A percentile compares a stretch with the other conserved stretches of the same genome.
These are phyloP conservation scores for Apiotrichum porosum DNA, from an alignment of 1,284 basidiomycete genomes.

Conservation along the genomic window DNA sequence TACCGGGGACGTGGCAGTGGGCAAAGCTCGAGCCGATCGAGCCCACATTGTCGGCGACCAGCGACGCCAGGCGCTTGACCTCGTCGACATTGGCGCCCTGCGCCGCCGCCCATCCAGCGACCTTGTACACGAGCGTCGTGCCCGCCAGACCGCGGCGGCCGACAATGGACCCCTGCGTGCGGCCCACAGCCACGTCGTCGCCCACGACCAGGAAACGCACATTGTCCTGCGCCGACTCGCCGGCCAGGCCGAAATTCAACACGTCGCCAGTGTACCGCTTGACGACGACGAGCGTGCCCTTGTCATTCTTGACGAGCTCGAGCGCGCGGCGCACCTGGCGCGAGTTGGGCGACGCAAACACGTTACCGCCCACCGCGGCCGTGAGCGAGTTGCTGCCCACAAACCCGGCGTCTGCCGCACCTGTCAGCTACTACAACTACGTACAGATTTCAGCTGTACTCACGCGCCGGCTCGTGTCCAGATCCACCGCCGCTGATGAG, in stretches of 20 bases:
- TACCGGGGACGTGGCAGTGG: slow-evolving; percentile 62
- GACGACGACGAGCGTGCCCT: slow-evolving; percentile 76
- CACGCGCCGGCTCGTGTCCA: slow-evolving; percentile 75
- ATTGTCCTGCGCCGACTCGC: slow-evolving; percentile 68
- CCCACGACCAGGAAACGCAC: slow-evolving; percentile 81
- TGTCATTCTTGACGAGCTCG: slow-evolving; percentile 68
- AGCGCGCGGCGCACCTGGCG: slow-evolving; percentile 74
- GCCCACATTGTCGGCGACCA: slow-evolving; percentile 59
- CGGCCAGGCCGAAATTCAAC: slow-evolving; percentile 87
- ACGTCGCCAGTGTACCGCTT: slow-evolving; percentile 83
- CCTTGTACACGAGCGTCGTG: slow-evolving; percentile 86
- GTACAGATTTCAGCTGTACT: neutral
- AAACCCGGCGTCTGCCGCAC: slow-evolving; percentile 61
- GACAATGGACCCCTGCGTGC: slow-evolving; percentile 48
- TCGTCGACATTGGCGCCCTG: slow-evolving; percentile 66
- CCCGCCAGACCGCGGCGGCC: slow-evolving; percentile 69
- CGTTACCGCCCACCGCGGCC: slow-evolving; percentile 79
- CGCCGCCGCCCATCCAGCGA: slow-evolving; percentile 76
- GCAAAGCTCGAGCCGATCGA: slow-evolving; percentile 89
- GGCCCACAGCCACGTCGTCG: slow-evolving; percentile 85
- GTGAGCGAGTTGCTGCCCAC: slow-evolving; percentile 72
- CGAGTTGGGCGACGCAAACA: slow-evolving; percentile 83
- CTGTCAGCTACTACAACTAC: too few relatives aligned
- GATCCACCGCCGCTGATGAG: slow-evolving; percentile 84
- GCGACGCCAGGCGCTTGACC: slow-evolving; percentile 66